Conservation (phyloP, 371 early-diverging fungal genomes). For the Mucor ambiguus region DNA sequence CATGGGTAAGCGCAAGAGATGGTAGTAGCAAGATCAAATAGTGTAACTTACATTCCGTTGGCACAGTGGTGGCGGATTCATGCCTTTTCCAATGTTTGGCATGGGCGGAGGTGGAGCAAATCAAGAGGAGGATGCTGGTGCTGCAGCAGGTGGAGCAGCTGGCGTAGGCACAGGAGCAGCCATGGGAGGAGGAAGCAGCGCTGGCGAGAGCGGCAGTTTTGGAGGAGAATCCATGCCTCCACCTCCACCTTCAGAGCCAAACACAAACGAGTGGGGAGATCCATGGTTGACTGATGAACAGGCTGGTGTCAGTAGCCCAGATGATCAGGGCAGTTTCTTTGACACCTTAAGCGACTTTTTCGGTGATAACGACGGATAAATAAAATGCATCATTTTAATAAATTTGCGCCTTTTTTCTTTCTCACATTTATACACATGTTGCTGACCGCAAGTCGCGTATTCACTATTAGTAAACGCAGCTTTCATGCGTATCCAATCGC, state of each 20-base stretch:
- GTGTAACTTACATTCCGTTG: not conserved
- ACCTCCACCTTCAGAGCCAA: conserved; percentile 17
- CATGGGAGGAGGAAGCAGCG: not conserved
- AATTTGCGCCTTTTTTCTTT: conserved; percentile 7
- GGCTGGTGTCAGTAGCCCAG: conserved; percentile 44
- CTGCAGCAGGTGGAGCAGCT: not conserved
- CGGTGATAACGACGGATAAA: conserved; percentile 16
- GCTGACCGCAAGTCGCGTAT: not conserved
- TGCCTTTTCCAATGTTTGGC: conserved; percentile 54
- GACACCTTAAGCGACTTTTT: conserved; percentile 31
- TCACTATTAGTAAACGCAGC: not conserved
- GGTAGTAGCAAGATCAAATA: not conserved
- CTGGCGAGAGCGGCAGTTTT: not conserved
- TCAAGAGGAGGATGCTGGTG: conserved; percentile 8
- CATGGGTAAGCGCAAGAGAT: conserved; percentile 46
- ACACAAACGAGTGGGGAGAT: conserved; percentile 38
- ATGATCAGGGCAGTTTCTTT: conserved; percentile 29
- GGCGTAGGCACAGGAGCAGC: conserved; percentile 1
- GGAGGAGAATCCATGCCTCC: conserved; percentile 2
- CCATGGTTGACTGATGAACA: conserved; percentile 46
- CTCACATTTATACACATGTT: conserved; percentile 3
- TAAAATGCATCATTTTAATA: not conserved
- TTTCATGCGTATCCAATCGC: conserved; percentile 17
- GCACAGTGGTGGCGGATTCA: conserved; percentile 36
- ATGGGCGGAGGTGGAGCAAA: conserved; percentile 33